Conservation (phyloP, 345 rosid genomes). For the Brassica cretica region DNA sequence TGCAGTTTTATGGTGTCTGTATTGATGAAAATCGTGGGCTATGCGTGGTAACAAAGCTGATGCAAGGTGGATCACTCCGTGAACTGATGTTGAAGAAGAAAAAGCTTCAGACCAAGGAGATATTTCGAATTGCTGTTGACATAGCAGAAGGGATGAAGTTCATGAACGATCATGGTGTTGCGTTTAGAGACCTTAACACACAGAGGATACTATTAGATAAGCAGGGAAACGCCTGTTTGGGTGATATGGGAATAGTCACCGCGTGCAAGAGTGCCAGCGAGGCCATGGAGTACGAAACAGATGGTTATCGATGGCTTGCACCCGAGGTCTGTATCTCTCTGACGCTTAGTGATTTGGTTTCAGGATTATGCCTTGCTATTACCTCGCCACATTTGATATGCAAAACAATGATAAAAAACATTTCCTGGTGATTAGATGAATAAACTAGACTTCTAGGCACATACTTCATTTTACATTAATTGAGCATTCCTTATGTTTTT, state of each 20-base stretch:
- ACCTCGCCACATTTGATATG: not conserved
- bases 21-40: conserved; percentile 87
- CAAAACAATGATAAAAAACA: not conserved
- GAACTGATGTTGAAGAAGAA: conserved; percentile 75
- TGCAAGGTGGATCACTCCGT: conserved; percentile 90
- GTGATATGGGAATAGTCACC: conserved; percentile 82
- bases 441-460: not conserved
- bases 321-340: conserved; percentile 74
- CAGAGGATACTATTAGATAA: conserved; percentile 79
- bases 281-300: conserved; percentile 94
- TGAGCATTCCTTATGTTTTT: conserved; percentile 48
- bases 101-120: conserved; percentile 77
- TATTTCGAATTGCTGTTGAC: conserved; percentile 71
- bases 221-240: conserved; percentile 83
- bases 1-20: conserved; percentile 82
- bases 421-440: conserved; percentile 1
- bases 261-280: conserved; percentile 84
- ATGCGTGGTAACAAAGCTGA: conserved; percentile 83
- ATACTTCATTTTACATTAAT: conserved; percentile 39
- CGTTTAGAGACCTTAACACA: conserved; percentile 85
- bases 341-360: conserved; percentile 1
- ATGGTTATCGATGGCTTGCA: conserved; percentile 98
- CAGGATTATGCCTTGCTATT: not conserved
- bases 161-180: conserved; percentile 76
- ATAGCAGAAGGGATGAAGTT: conserved; percentile 86